Conservation (phyloP, 2,329 filamentous ascomycete genomes). For the Immersiporthe knoxdaviesiana region DNA sequence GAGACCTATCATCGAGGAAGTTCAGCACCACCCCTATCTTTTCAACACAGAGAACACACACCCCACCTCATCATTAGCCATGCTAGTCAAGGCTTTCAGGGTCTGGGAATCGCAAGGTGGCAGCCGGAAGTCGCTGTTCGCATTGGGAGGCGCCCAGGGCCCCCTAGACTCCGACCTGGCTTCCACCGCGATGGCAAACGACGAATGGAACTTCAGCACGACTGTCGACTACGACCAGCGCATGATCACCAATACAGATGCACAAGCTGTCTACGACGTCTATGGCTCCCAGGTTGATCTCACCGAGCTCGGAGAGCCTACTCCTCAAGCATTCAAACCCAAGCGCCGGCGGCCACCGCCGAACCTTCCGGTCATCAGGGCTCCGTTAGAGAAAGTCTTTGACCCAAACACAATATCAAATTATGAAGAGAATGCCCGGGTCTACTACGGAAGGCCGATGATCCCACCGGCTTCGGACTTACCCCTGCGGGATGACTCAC, state of each 20-base stretch:
- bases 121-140: conserved; percentile 67
- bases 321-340: conserved; percentile 42
- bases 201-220: conserved; percentile 71
- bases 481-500: conserved; percentile 61
- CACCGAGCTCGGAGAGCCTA: conserved; percentile 44
- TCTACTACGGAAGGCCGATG: conserved; percentile 58
- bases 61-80: conserved; percentile 65
- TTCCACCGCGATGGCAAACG: conserved; percentile 52
- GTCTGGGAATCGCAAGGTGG: conserved; percentile 77
- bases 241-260: conserved; percentile 55
- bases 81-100: conserved; percentile 73
- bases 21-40: conserved; percentile 73
- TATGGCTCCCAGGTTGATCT: conserved; percentile 59
- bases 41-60: conserved; percentile 63
- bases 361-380: conserved; percentile 60
- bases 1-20: conserved; percentile 69
- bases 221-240: conserved; percentile 66
- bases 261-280: conserved; percentile 61
- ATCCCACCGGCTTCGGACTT: conserved; percentile 56
- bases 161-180: conserved; percentile 48
- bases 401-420: conserved; percentile 67
- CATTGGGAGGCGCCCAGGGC: conserved; percentile 60
- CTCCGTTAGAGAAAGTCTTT: conserved; percentile 66
- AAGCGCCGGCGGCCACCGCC: conserved; percentile 62
- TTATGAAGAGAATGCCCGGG: conserved; percentile 65